Base-by-base conservation (phyloP, 2,329 filamentous ascomycete species). In the Xylariaceae sp. region DNA sequence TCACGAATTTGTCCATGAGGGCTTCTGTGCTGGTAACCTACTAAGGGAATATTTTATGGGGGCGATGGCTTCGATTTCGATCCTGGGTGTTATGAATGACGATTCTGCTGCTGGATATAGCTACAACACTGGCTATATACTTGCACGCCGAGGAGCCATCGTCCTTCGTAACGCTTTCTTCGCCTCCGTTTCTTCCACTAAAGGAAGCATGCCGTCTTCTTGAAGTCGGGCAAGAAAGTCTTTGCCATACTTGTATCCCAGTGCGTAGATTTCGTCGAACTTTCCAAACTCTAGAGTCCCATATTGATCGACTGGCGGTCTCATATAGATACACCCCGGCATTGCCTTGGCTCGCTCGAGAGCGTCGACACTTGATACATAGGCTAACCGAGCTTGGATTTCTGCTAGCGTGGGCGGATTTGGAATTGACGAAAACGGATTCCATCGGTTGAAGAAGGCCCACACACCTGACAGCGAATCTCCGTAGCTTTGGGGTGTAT, bases 381-480 rank as follows among this genome's bases (percentile, higher is more conserved):
- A 99, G 0, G 95, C 95, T 6, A 99, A 81, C 1, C 95, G 84
- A 5, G 91, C 93, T 76, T 99, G 96, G 59, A 99, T 99, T 74
- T 99, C 95, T 0, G 91, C 92, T 10, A 99, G 79, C 0, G 95
- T 98, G 0, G 95, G 95, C 7, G 95, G 95, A 66, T 99, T 99
- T 0, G 95, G 90, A 58, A 88, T 87, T 1, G 84, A 81, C 0
- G 91, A 96, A 72, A 99, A 93, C 0, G 95, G 93, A 66, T 99
- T 99, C 95, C 95, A 99, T 44, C 96, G 86, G 72, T 99, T 99
- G 68, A 93, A 77, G 44, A 96, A 89, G 0, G 93, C 91, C 96
- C 96, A 99, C 71, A 96, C 88, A 1, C 95, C 95, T 0, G 93
- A 97, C 0, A 99, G 82, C 0, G 91, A 93, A 76, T 99, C 95